These are phyloP conservation scores for Ceratobasidium papillatum DNA, from an alignment of 1,284 basidiomycete genomes.

Conservation along the genomic window DNA sequence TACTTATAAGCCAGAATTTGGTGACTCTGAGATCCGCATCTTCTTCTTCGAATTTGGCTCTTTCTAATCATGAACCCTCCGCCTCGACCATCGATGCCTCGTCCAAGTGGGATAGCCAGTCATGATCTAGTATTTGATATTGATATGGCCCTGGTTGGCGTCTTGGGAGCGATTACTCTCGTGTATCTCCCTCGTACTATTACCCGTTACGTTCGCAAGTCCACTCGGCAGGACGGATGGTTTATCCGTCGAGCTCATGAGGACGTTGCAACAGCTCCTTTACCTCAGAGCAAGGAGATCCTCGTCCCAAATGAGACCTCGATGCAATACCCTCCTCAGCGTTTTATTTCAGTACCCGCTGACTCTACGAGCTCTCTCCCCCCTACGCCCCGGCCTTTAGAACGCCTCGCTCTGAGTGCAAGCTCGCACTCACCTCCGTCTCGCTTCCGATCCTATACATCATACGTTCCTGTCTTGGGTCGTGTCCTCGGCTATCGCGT, in stretches of 20 bases:
- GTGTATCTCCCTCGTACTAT: constrained; percentile 15
- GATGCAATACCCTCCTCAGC: not conserved
- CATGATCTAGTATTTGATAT: constrained; percentile 15
- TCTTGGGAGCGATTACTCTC: constrained; percentile 5
- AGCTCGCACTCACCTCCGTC: not conserved
- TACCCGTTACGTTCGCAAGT: constrained; percentile 12
- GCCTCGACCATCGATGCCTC: not conserved
- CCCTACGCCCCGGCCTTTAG: not conserved
- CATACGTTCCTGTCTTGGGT: not conserved
- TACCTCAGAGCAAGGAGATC: not conserved
- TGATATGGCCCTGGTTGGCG: constrained; percentile 21
- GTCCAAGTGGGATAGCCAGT: not conserved
- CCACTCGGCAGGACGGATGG: constrained; percentile 17
- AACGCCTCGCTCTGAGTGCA: no score
- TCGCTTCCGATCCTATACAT: not conserved
- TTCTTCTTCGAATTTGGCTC: not conserved
- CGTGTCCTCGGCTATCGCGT: constrained; percentile 15
- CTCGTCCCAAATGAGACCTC: not conserved
- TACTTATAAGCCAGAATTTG: not conserved
- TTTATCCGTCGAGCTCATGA: not conserved
- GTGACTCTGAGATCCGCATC: not conserved
- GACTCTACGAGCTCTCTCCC: not conserved
- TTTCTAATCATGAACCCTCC: not conserved
- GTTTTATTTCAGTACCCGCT: not conserved
- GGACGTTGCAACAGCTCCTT: not conserved